Base-by-base conservation (phyloP, 1,284 basidiomycete genomes). In the Ceratobasidium sp. region DNA sequence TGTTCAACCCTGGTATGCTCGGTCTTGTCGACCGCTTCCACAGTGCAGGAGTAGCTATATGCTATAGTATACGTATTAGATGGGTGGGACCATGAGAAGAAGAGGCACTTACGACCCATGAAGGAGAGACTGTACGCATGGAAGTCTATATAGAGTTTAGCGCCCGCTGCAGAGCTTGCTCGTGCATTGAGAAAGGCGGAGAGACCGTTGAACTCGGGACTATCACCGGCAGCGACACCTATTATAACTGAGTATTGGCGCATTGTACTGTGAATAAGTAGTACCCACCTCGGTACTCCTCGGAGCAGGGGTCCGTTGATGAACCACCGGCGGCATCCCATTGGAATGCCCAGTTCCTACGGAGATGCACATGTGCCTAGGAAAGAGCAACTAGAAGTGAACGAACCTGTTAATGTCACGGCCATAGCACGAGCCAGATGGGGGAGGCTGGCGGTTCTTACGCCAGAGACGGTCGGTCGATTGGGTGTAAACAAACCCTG, bases 401-500 rank as follows among this genome's bases (percentile, higher is more conserved):
- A 35, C 43, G 22, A 3, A 60, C 57, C 57, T 60, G 49, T 70
- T 70, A 31, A 70, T 67, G 35, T 70, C 69, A 35, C 69, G 58
- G 4, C 69, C 69, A 34, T 49, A 49, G 42, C 69, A 70, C 2
- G 69, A 49, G 8, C 32, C 62, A 1, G 60, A 67, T 25, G 69
- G 25, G 2, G 69, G 40, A 5, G 69, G 54, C 32, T 70, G 69
- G 10, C 69, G 49, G 27, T 70, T 70, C 53, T 70, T 70, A 22
- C 69, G 69, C 69, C 69, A 70, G 31, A 70, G 29, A 0, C 69
- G 47, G 15, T 70, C 55, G 3, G 25, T 50, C 4, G 52, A 29
- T 27, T 70, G 69, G 7, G 62, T 65, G 35, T 70, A 70, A 1
- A 67, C 69, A 32, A 70, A 70, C 17, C 69, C 47, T 57, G 17